Evolutionary conservation across 345 rosid species (phyloP), one percentile per base, ranked within the genome.

Genomic region (Eucalyptus polyanthemos): DNA sequence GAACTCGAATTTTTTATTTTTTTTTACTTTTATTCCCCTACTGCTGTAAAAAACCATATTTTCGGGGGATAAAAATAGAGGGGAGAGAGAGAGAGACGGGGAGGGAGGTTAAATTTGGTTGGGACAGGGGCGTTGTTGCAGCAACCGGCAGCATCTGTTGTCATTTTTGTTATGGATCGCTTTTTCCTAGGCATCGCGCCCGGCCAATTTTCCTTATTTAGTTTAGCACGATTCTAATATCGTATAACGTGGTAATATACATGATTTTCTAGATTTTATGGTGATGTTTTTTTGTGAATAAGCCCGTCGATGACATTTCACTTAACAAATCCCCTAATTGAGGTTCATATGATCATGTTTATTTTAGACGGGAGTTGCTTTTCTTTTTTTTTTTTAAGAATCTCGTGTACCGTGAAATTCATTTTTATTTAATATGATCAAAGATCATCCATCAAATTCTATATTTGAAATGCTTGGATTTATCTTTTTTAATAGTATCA

Each of bases 331-430:
- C 67, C 16, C 15, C 4, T 31, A 1, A 60, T 12, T 60, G n/a
- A 60, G 31, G 9, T 62, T 12, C 7, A 13, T 13, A 25, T 29
- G 34, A 1, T 29, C 6, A 62, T 29, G 14, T 27, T 13, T 29
- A 27, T 13, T 62, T 62, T 62, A 3, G 8, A 62, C 16, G 1
- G 0, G 15, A 22, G 62, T 56, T 24, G 7, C 4, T 34, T 72
- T 34, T 72, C 6, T 6, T 0, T 3, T 16, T 34, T 9, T 3
- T 1, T 16, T 31, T 31, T 16, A 0, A 2, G 80, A 67, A 34
- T 69, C 2, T 34, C 13, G 0, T 67, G 37, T 65, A 7, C 14
- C 10, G 1, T 65, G 37, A 65, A 65, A 62, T 29, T 62, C 16
- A 65, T 14, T 31, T 62, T 62, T 51, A 51, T 62, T 29, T 29